Evolutionary conservation across 768 basidiomycete species (phyloP).

Genomic region (Candolleomyces aberdarensis): DNA sequence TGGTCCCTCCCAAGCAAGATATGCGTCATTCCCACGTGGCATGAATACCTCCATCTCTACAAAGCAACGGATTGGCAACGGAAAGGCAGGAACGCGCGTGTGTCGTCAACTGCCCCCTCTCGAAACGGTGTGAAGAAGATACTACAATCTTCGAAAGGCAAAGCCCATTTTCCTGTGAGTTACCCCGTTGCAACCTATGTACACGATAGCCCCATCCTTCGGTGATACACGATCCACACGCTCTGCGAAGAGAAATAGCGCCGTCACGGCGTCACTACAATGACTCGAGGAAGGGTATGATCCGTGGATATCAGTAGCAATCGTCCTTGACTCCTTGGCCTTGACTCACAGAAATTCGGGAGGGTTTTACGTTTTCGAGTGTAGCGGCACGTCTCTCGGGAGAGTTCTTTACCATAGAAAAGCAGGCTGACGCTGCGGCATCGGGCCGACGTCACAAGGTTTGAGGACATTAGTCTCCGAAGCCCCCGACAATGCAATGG

Average conservation of each 20-base stretch:
- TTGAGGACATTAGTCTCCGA: not conserved
- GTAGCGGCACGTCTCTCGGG: not conserved
- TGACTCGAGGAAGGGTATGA: not conserved
- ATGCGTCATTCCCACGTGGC: constrained; percentile 8
- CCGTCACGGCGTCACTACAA: not conserved
- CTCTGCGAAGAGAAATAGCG: too few species aligned
- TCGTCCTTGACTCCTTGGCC: not conserved
- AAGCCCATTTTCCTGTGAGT: too few species aligned
- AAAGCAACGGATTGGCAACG: not conserved
- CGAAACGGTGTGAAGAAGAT: not conserved
- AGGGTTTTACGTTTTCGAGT: constrained; percentile 1
- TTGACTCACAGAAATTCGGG: not conserved
- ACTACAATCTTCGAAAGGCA: not conserved
- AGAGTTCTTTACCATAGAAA: not conserved
- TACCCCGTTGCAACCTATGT: not conserved
- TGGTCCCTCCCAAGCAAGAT: not conserved
- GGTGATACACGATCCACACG: not conserved
- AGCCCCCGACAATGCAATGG: not conserved
- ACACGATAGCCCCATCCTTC: not conserved
- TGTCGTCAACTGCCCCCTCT: not conserved
- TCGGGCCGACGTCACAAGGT: not conserved
- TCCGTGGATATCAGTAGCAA: constrained; percentile 1
- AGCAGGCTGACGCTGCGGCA: not conserved
- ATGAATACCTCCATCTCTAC: not conserved
- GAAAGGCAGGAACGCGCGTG: not conserved